A percentile compares a stretch with the other conserved stretches of the same genome.
phyloP scores from a whole-genome alignment of 108 stramenopile species.

The Nannochloropsis salina region DNA sequence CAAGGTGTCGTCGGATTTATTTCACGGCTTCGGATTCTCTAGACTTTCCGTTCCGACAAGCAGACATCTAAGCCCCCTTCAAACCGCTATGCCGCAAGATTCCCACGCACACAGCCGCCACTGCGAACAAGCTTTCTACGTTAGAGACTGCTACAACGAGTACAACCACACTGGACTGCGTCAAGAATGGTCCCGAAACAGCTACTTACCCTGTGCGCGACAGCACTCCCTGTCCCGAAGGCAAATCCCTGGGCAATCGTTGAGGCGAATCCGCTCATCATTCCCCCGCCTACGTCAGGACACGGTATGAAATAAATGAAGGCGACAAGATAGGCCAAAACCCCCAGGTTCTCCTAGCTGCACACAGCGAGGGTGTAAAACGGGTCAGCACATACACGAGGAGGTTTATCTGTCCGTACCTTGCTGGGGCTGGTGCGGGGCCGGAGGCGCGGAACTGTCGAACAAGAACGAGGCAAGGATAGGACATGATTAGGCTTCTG shows the following conservation, averaged over 20 bases:
- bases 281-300: constrained; percentile 65
- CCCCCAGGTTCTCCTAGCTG: not conserved
- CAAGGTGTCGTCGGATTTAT: not conserved
- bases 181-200: not conserved
- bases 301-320: not conserved
- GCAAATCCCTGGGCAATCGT: constrained; percentile 96
- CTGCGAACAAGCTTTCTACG: constrained; percentile 23
- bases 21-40: not conserved
- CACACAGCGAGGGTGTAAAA: not conserved
- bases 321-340: not conserved
- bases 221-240: constrained; percentile 90
- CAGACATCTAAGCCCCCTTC: too few species aligned
- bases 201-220: constrained; percentile 70
- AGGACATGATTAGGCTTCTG: not conserved
- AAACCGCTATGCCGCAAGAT: constrained; percentile 14
- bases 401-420: not conserved
- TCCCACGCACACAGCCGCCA: constrained; percentile 7
- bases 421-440: not conserved
- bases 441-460: not conserved
- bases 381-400: not conserved
- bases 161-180: not conserved
- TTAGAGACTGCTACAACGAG: not conserved
- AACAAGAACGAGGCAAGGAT: not conserved
- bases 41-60: not conserved
- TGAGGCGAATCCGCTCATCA: constrained; percentile 86